Evolutionary conservation across 2,329 filamentous ascomycete genomes (phyloP), one percentile per base, ranked within the genome.

Genomic region (Tolypocladium tundrense): DNA sequence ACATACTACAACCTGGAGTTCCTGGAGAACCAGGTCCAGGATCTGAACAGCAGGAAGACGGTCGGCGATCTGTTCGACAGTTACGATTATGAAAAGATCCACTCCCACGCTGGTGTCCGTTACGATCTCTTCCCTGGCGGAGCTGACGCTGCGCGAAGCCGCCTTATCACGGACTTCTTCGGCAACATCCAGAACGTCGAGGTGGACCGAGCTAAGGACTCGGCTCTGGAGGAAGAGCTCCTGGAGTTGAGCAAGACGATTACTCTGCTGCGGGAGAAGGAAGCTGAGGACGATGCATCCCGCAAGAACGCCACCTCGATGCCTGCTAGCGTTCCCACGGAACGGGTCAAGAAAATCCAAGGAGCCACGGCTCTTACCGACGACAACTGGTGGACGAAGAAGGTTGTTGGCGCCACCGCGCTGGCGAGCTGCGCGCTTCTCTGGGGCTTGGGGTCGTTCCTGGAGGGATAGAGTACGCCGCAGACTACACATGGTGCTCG

Each of bases 1-100:
- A 99, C 94, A 8, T 99, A 97, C 75, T 97, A 97, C 76, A 96
- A 96, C 68, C 84, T 99, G 56, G 94, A 99, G 67, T 99, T 97
- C 71, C 83, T 99, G 39, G 94, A 99, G 72, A 89, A 85, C 3
- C 87, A 96, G 67, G 90, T 97, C 59, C 87, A 87, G 60, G 92
- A 93, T 63, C 85, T 92, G 48, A 88, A 85, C 68, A 91, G 87
- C 64, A 94, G 96, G 70, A 87, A 92, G 74, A 96, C 91, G 0
- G 78, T 99, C 39, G 94, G 92, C 60, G 91, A 97, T 68, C 77
- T 99, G 3, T 99, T 99, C 67, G 93, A 97, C 75, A 96, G 89
- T 69, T 97, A 97, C 71, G 93, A 96, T 64, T 91, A 90, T 67
- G 85, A 87, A 54, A 96, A 97, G 78, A 97, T 99, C 54, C 93